phyloP scores from a whole-genome alignment of 2,329 filamentous ascomycete genomes.

The Thielaviopsis euricoi region DNA sequence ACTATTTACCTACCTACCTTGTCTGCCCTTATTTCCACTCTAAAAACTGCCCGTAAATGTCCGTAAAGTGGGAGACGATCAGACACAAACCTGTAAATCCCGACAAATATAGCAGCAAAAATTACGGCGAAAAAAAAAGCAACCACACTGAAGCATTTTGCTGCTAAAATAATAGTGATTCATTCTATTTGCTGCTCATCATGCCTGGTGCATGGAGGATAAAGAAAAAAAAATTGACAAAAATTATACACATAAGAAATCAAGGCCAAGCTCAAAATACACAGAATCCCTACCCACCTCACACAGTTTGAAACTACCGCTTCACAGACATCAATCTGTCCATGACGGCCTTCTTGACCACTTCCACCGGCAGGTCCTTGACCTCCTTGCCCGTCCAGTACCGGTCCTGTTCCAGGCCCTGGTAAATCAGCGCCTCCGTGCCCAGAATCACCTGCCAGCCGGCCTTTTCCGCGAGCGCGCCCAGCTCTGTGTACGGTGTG shows the following conservation, averaged over 20 bases:
- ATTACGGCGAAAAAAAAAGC: too few species aligned
- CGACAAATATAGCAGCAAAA: too few species aligned
- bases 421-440: conserved; percentile 62
- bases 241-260: neutral
- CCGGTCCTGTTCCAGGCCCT: conserved; percentile 52
- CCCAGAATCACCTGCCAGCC: conserved; percentile 63
- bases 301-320: neutral
- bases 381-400: conserved; percentile 49
- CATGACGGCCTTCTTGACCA: conserved; percentile 33
- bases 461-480: conserved; percentile 38
- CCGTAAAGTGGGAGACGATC: too few species aligned
- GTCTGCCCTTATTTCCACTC: too few species aligned
- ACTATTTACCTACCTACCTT: too few species aligned
- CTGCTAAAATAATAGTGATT: too few species aligned
- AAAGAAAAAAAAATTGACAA: too few species aligned
- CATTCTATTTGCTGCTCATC: too few species aligned
- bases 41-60: too few species aligned
- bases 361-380: conserved; percentile 40
- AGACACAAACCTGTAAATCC: too few species aligned
- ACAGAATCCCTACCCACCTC: neutral
- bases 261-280: neutral
- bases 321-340: conserved; percentile 6
- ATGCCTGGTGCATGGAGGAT: neutral
- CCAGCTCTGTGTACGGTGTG: conserved; percentile 49
- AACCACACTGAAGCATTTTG: too few species aligned